Evolutionary conservation across 2,329 filamentous ascomycete species (phyloP).

Genomic region (Xylariomycetidae sp.): DNA sequence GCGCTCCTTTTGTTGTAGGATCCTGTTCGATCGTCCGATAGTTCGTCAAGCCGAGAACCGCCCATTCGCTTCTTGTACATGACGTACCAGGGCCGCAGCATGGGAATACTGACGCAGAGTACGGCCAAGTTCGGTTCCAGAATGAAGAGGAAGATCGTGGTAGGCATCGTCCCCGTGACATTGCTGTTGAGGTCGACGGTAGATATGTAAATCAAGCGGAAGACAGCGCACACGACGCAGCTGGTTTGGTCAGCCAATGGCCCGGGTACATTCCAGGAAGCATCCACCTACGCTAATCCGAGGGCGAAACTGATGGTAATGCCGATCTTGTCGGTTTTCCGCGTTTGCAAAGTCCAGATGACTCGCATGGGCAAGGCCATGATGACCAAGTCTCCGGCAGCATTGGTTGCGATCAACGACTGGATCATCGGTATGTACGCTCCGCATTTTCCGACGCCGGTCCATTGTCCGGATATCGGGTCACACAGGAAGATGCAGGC

Average conservation of each 20-base stretch:
- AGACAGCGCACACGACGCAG: constrained; percentile 31
- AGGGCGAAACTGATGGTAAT: constrained; percentile 31
- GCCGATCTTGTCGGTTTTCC: constrained; percentile 29
- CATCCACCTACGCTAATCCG: constrained; percentile 30
- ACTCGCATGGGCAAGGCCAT: constrained; percentile 31
- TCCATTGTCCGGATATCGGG: constrained; percentile 19
- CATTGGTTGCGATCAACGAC: constrained; percentile 31
- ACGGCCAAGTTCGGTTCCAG: constrained; percentile 11
- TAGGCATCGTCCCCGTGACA: constrained; percentile 34
- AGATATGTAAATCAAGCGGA: constrained; percentile 32
- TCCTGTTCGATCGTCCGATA: constrained; percentile 9
- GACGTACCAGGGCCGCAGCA: constrained; percentile 14
- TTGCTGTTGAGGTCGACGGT: constrained; percentile 29
- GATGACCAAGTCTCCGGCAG: constrained; percentile 31
- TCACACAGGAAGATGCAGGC: constrained; percentile 26
- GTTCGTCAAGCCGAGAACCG: constrained; percentile 24
- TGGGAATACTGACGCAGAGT: constrained; percentile 4
- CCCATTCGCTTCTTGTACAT: constrained; percentile 25
- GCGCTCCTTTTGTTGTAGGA: too few relatives aligned
- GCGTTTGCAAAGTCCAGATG: constrained; percentile 33
- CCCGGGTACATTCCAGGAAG: too few relatives aligned
- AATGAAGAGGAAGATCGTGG: constrained; percentile 31
- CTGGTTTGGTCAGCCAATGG: constrained; percentile 12
- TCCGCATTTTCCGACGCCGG: constrained; percentile 23
- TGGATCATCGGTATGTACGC: constrained; percentile 30